Base-by-base conservation (phyloP, 352 stramenopile species). In the Phytopythium ostracodes region DNA sequence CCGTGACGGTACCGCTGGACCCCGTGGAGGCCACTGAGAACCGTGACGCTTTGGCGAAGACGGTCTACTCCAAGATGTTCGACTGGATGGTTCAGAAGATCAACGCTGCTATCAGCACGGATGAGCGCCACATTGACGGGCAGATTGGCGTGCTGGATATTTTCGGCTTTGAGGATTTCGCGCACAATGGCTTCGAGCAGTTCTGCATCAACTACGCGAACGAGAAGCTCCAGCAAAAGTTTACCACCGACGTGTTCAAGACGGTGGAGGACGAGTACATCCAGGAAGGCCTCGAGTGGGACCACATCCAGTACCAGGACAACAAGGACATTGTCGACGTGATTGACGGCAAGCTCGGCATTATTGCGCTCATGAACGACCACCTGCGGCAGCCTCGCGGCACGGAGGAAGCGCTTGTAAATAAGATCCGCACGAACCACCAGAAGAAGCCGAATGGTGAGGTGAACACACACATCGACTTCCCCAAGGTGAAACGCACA, bases 121-220 rank as follows among this genome's bases (percentile, higher is more conserved):
- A 91, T 24, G 83, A 89, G n/a, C 72, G 63, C 36, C 27, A 58
- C 22, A 91, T 90, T 54, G 79, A 83, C 51, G 87, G 84, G 29
- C 81, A 94, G 42, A 98, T 98, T 47, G 97, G 97, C 59, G 96
- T 99, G 38, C 75, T 99, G 55, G 97, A 99, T 92, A 99, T 99
- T 71, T 99, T 99, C 71, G 97, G 97, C 40, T 99, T 99, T 66
- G 97, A 99, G 75, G 97, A 97, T 66, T 99, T 99, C 63, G 88
- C 74, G 18, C 87, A 95, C 62, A 97, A 97, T 65, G 88, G 89
- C 51, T 97, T 97, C 63, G 90, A 97, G 63, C 90, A 97, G 68
- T 96, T 97, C 62, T 95, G 90, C 56, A 97, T 97, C 72, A 97
- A 97, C 73, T 97, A 97, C 61, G 89, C 89, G 31, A 97, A 97